Percentiles rank a stretch among this genome's conserved stretches.
Conservation (phyloP, 106 monocot species). For the Dendrobium chrysotoxum region DNA sequence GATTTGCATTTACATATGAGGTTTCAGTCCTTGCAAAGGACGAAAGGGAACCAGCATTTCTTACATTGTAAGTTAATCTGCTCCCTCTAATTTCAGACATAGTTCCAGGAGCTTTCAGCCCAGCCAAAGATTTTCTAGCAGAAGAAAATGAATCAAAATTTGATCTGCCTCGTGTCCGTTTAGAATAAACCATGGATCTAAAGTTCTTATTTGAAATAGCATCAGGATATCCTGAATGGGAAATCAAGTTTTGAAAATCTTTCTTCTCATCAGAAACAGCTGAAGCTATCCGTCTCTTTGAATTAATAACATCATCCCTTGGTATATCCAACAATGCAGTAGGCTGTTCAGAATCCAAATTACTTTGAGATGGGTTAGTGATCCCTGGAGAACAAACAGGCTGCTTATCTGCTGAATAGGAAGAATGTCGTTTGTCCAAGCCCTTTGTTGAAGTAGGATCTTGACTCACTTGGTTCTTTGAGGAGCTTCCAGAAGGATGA, state of each 20-base stretch:
- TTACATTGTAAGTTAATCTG: conserved; percentile 45
- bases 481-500: conserved; percentile 18
- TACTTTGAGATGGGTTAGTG: conserved; percentile 7
- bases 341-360: conserved; percentile 10
- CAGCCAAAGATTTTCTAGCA: conserved; percentile 21
- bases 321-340: conserved; percentile 17
- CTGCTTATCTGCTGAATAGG: conserved; percentile 11
- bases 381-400: conserved; percentile 3
- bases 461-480: conserved; percentile 18
- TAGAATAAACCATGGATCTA: conserved; percentile 18
- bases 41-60: conserved; percentile 28
- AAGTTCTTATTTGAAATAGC: conserved; percentile 21
- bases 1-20: conserved; percentile 29
- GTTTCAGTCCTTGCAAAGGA: conserved; percentile 23
- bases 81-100: conserved; percentile 29
- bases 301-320: conserved; percentile 11
- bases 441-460: conserved; percentile 26
- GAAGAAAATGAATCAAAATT: conserved; percentile 21
- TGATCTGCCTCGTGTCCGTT: conserved; percentile 26
- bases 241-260: conserved; percentile 16
- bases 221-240: conserved; percentile 17
- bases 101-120: neutral
- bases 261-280: conserved; percentile 13
- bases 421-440: conserved; percentile 7
- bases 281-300: conserved; percentile 8